Conservation (phyloP, 164 flowering plant genomes). For the Vitis labrusca region DNA sequence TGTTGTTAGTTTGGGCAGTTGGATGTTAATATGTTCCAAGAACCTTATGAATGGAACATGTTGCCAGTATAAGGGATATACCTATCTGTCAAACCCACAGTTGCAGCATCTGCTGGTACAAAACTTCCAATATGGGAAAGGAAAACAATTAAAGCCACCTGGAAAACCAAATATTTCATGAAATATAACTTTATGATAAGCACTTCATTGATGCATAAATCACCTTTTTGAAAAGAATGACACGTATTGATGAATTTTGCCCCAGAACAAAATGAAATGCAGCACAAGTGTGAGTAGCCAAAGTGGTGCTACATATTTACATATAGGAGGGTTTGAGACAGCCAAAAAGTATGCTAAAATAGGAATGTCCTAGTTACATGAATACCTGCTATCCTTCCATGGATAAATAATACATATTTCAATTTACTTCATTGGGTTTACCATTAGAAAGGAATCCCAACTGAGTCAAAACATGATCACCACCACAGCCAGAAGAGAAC, state of each 20-base stretch:
- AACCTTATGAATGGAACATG: neutral
- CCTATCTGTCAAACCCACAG: slow-evolving; percentile 96
- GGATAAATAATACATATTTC: too few species aligned
- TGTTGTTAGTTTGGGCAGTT: neutral
- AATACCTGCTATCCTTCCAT: neutral
- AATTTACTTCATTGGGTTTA: too few species aligned
- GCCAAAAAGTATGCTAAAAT: neutral
- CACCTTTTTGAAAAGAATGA: neutral
- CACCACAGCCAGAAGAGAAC: neutral
- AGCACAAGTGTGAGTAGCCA: neutral
- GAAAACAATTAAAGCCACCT: slow-evolving; percentile 95
- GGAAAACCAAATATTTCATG: slow-evolving; percentile 19
- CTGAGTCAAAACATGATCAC: neutral
- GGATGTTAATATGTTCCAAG: neutral
- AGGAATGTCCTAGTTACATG: neutral
- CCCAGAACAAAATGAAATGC: neutral
- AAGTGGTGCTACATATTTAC: neutral
- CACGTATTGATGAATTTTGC: neutral
- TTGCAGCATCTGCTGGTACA: slow-evolving; percentile 97
- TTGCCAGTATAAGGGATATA: slow-evolving; percentile 22
- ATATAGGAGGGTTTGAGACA: neutral
- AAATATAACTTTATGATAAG: neutral
- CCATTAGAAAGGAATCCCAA: neutral
- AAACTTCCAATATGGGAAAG: slow-evolving; percentile 96
- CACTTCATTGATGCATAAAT: neutral